Evolutionary conservation across 139 green algal species (phyloP).

Genomic region (Eudorina sp.): DNA sequence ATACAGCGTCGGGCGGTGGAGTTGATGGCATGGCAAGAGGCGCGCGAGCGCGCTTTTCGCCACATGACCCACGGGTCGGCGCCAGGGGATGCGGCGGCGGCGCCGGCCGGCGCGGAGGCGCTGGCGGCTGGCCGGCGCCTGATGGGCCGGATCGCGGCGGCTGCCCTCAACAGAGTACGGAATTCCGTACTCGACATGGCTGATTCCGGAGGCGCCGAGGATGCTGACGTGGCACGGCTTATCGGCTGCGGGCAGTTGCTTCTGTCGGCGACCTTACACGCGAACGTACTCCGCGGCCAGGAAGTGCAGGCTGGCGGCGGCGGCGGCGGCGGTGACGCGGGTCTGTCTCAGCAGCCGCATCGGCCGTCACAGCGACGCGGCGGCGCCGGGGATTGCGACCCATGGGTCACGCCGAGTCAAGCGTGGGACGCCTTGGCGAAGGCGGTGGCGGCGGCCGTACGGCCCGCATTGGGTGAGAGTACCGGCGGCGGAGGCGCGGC

Average conservation of each 20-base stretch:
- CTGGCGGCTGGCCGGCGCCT: not conserved
- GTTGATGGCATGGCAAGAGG: constrained; percentile 33
- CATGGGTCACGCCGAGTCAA: constrained; percentile 17
- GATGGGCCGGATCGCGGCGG: not conserved
- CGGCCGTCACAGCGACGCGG: not conserved
- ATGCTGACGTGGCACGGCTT: not conserved
- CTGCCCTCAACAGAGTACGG: not conserved
- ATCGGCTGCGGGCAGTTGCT: constrained; percentile 9
- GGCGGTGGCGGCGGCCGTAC: not conserved
- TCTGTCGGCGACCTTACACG: constrained; percentile 17
- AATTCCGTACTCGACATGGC: not conserved
- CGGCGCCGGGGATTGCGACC: not conserved
- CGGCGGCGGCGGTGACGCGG: not conserved
- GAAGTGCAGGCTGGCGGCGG: too few relatives aligned
- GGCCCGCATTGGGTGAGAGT: not conserved
- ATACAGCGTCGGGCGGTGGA: constrained; percentile 12
- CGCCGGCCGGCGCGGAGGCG: not conserved
- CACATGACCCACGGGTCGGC: not conserved
- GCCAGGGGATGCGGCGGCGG: not conserved
- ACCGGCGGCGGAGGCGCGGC: not conserved
- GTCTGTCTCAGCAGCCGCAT: too few relatives aligned
- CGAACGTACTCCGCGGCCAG: not conserved
- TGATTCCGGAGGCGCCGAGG: not conserved
- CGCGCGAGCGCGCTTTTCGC: not conserved
- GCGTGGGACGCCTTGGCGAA: not conserved